Evolutionary conservation across 2,329 filamentous ascomycete genomes (phyloP), one percentile per base, ranked within the genome.

Genomic region (Paraphaeosphaeria minitans): DNA sequence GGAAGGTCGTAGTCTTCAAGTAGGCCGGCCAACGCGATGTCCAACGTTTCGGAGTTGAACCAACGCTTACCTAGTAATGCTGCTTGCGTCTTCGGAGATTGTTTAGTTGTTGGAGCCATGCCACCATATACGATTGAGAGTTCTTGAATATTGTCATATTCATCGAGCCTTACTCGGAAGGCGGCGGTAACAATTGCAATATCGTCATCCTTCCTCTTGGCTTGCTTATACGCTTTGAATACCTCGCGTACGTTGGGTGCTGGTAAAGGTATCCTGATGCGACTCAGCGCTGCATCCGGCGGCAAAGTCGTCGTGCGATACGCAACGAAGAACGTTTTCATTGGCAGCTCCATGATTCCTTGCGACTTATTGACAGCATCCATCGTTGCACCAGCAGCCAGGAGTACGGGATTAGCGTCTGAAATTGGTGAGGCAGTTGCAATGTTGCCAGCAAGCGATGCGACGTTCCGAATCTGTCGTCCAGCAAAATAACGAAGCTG

Each of bases 111-210:
- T 0, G 94, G 89, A 3, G 94, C 94, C 92, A 98, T 95, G 45
- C 94, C 94, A 50, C 94, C 94, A 68, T 96, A 98, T 3, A 96
- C 91, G 14, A 98, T 82, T 64, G 88, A 91, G 55, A 86, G 87
- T 64, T 89, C 87, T 61, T 87, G 83, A 6, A 98, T 90, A 2
- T 86, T 73, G 33, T 92, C 86, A 2, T 84, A 81, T 4, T 89
- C 82, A 48, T 89, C 84, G 3, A 98, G 79, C 13, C 85, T 85
- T 14, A 98, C 83, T 21, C 91, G 86, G 58, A 97, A 80, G 0
- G 93, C 92, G 24, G 90, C 87, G 33, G 94, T 98, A 21, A 97
- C 95, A 66, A 98, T 98, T 2, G 94, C 95, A 71, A 98, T 98
- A 71, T 98, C 94, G 70, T 98, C 94, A 68, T 98, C 94, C 73